Evolutionary conservation across 352 stramenopile genomes (phyloP).

Genomic region (Globisporangium splendens): DNA sequence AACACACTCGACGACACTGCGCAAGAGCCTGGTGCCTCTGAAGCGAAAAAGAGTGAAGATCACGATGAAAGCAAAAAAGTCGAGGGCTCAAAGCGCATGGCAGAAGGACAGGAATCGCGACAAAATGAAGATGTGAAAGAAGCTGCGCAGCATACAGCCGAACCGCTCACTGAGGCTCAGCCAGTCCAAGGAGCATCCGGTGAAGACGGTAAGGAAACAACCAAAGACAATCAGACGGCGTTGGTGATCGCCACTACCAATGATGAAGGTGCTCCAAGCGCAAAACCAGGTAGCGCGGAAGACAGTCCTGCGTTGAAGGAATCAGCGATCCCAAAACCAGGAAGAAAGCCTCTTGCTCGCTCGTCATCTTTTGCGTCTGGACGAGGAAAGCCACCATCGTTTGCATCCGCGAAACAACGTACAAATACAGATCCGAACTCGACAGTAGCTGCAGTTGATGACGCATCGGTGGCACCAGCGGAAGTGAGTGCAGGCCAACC

Average conservation of each 20-base stretch:
- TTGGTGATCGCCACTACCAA: background rate
- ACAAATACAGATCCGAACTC: constrained; percentile 17
- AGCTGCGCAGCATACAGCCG: background rate
- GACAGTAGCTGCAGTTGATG: constrained; percentile 2
- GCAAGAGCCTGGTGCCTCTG: background rate
- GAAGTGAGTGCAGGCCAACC: background rate
- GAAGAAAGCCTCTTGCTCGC: constrained; percentile 8
- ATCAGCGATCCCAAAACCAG: background rate
- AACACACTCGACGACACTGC: background rate
- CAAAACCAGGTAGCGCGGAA: background rate
- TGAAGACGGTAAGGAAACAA: background rate
- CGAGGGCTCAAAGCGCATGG: background rate
- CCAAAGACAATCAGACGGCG: background rate
- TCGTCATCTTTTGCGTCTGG: constrained; percentile 22
- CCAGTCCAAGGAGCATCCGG: background rate
- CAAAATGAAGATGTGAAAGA: background rate
- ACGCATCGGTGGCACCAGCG: constrained; percentile 2
- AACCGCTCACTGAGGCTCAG: background rate
- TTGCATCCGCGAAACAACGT: constrained; percentile 15
- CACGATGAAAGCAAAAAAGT: no score
- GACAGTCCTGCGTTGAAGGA: background rate
- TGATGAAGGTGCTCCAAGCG: background rate
- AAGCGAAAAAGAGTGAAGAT: background rate
- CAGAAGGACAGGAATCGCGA: background rate
- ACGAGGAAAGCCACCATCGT: constrained; percentile 7